Base-by-base conservation (phyloP, 2,329 filamentous ascomycete genomes). In the Pseudocercospora pini-densiflorae region DNA sequence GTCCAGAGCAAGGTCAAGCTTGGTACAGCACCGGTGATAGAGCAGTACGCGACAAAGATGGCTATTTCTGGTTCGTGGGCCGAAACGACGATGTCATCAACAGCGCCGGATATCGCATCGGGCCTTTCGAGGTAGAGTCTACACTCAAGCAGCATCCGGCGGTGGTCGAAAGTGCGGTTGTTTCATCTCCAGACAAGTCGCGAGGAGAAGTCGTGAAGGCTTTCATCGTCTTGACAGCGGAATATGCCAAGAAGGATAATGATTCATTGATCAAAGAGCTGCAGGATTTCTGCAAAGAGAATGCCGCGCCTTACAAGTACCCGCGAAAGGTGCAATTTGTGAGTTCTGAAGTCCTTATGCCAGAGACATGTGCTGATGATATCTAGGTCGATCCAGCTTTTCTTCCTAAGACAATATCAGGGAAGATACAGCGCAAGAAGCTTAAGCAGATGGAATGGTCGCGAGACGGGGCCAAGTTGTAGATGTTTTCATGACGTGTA, bases 1-100 rank as follows among this genome's bases (percentile, higher is more conserved):
- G 66, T 14, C 61, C 51, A 10, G 53, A 65, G 23, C 27, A 63
- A 1, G 58, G 45, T 0, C 36, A 59, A 21, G 67, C 66, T 10
- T 80, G 71, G 71, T 81, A 79, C 62, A 68, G 78, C 6, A 81
- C 79, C 0, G 79, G 79, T 9, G 79, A 81, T 66, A 94, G 94
- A 77, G 95, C 94, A 63, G 94, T 91, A 66, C 92, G 94, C 77
- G 95, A 99, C 79, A 91, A 97, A 80, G 94, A 98, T 75, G 95
- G 95, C 62, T 98, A 97, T 85, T 98, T 98, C 87, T 98, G 95
- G 95, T 98, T 99, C 78, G 92, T 94, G 67, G 95, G 95, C 71
- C 92, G 95, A 79, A 94, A 97, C 61, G 95, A 99, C 77, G 95
- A 99, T 76, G 79, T 81, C 23, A 81, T 81, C 62, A 81, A 81